Evolutionary conservation across 2,329 filamentous ascomycete genomes (phyloP).

Genomic region (Emergomyces pasteurianus): DNA sequence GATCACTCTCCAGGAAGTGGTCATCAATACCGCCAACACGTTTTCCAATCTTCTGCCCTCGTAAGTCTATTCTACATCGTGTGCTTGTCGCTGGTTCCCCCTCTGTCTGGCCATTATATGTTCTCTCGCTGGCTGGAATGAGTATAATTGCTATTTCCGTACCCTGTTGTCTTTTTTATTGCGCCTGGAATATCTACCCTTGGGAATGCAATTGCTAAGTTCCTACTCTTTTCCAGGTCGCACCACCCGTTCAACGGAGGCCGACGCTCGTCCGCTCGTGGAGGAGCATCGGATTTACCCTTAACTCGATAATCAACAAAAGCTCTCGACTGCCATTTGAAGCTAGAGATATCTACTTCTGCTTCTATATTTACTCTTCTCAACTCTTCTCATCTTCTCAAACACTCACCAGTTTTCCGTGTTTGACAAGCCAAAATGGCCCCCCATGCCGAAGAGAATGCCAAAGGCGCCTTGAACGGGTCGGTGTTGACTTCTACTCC

Average conservation of each 20-base stretch:
- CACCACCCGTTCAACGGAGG: constrained; percentile 95
- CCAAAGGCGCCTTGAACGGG: constrained; percentile 45
- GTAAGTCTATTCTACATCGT: constrained; percentile 45
- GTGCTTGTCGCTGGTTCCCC: background rate
- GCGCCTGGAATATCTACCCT: constrained; percentile 4
- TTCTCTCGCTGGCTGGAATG: constrained; percentile 1
- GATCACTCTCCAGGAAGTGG: constrained; percentile 35
- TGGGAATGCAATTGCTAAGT: background rate
- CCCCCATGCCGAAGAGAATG: constrained; percentile 63
- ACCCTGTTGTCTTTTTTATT: background rate
- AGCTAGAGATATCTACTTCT: constrained; percentile 10
- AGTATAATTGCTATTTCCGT: background rate
- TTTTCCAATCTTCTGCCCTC: constrained; percentile 98
- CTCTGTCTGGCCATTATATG: background rate
- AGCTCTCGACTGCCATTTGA: constrained; percentile 5
- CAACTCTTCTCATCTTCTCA: constrained; percentile 27
- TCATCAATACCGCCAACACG: constrained; percentile 67
- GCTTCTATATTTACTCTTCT: constrained; percentile 31
- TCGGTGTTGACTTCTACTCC: constrained; percentile 31
- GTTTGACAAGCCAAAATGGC: constrained; percentile 54
- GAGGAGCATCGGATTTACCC: constrained; percentile 58
- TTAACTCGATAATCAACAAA: constrained; percentile 32
- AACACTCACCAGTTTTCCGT: constrained; percentile 15
- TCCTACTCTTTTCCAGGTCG: constrained; percentile 43
- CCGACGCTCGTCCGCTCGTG: constrained; percentile 83